Evolutionary conservation across 225 moss, liverwort and hornwort species (phyloP).

Genomic region (Pseudoscleropodium purum): DNA sequence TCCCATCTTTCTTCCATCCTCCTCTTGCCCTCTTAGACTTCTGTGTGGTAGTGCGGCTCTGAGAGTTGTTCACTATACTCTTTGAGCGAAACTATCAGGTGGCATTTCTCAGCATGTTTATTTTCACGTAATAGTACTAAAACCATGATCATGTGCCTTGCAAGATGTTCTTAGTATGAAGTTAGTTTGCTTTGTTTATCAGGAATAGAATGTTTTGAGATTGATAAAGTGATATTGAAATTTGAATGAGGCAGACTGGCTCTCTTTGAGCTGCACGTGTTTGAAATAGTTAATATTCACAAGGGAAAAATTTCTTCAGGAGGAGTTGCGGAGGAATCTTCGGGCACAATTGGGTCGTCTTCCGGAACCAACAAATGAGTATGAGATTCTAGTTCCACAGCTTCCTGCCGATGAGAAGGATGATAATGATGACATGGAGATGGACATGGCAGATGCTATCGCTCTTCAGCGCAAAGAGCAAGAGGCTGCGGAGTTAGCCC

Average conservation of each 20-base stretch:
- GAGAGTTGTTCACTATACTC: background rate
- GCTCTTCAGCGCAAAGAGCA: slow-evolving; percentile 48
- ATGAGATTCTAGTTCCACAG: slow-evolving; percentile 81
- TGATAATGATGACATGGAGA: slow-evolving; percentile 55
- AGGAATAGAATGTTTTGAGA: background rate
- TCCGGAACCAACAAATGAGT: slow-evolving; percentile 85
- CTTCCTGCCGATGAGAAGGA: slow-evolving; percentile 64
- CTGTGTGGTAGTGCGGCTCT: background rate
- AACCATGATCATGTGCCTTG: background rate
- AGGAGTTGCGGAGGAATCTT: slow-evolving; percentile 57
- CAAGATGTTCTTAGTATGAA: background rate
- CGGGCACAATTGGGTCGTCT: slow-evolving; percentile 58
- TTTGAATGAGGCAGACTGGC: background rate
- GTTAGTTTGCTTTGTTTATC: background rate
- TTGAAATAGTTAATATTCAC: background rate
- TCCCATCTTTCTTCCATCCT: background rate
- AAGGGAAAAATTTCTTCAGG: slow-evolving; percentile 17
- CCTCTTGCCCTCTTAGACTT: background rate
- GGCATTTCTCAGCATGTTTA: background rate
- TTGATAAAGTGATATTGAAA: background rate
- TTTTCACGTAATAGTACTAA: background rate
- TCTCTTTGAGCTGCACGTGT: background rate
- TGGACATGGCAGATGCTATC: slow-evolving; percentile 70
- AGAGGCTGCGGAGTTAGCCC: slow-evolving; percentile 47
- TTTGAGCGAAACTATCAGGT: background rate